Evolutionary conservation across 495 filamentous ascomycete species (phyloP), one percentile per base, ranked within the genome.

Genomic region (Penicillium bialowiezense): DNA sequence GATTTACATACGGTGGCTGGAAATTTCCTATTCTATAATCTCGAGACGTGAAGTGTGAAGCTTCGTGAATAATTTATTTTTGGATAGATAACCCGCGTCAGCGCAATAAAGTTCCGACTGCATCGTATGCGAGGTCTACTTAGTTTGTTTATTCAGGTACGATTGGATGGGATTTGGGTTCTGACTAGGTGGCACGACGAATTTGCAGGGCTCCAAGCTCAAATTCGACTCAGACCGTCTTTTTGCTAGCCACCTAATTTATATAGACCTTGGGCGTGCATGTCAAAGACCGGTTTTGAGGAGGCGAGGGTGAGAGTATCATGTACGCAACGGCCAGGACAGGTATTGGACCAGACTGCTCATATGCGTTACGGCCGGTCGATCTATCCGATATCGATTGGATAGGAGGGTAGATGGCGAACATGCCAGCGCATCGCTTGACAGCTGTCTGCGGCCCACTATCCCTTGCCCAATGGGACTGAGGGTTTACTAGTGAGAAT

Each of bases 361-460:
- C 32, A 45, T 36, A 45, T 45, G 31, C 42, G 14, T 31, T 48
- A 7, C 17, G 17, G 41, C 26, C 21, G 44, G 44, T 19, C 33
- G 45, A 48, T 48, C 36, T 40, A 48, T 39, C 34, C 24, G 17
- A 37, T 47, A 47, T 47, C 35, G 44, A 47, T 48, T 40, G 36
- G 45, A 14, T 32, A 26, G 28, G 28, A 39, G 19, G 10, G 38
- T 14, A 38, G 13, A 31, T 29, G 45, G 45, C 45, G 24, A 48
- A 39, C 20, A 18, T 48, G 45, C 45, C 45, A 48, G 14, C 45
- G 45, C 45, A 48, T 48, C 44, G 35, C 17, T 47, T 40, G 45
- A 48, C 45, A 48, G 35, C 29, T 48, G 45, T 48, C 26, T 7
- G 38, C 9, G 23, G 26, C 28, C 35, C 44, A 48, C 34, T 34